These are phyloP conservation scores for Xylariaceae sp. DNA, from an alignment of 2,329 filamentous ascomycete species.

Conservation along the genomic window DNA sequence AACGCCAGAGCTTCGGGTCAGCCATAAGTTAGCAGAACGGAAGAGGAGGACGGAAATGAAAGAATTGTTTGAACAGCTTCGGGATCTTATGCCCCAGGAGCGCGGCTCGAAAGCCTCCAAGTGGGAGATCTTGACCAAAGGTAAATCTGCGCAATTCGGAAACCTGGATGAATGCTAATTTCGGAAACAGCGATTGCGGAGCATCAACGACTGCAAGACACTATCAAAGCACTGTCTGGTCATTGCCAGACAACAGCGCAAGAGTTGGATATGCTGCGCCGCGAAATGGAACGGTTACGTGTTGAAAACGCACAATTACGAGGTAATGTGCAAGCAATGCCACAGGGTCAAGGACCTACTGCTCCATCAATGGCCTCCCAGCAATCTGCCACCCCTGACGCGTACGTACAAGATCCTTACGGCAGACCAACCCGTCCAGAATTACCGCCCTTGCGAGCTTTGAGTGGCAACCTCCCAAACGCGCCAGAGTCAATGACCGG, in stretches of 20 bases:
- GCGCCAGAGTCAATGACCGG: conserved; percentile 61
- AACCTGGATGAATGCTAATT: conserved; percentile 10
- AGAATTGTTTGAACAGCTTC: conserved; percentile 75
- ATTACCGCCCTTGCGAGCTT: conserved; percentile 52
- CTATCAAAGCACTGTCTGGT: conserved; percentile 41
- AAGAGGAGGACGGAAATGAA: conserved; percentile 88
- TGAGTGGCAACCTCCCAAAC: conserved; percentile 39
- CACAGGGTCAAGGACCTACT: conserved; percentile 16
- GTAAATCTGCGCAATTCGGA: conserved; percentile 40
- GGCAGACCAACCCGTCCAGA: conserved; percentile 37
- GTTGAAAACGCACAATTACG: conserved; percentile 47
- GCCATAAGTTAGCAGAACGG: conserved; percentile 79
- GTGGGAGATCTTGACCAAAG: conserved; percentile 84
- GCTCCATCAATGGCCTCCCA: conserved; percentile 22
- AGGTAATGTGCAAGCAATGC: conserved; percentile 19
- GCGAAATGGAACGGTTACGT: conserved; percentile 43
- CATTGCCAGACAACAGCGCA: conserved; percentile 37
- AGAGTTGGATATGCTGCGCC: conserved; percentile 46
- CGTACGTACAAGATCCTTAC: conserved; percentile 27
- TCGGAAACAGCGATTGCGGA: conserved; percentile 52
- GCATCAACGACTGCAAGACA: conserved; percentile 51
- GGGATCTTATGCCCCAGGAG: conserved; percentile 74
- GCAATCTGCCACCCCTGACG: conserved; percentile 22
- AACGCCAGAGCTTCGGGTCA: conserved; percentile 76
- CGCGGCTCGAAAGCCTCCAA: conserved; percentile 82